A percentile compares a stretch with the other conserved stretches of the same genome.
Conservation (phyloP, 306 rosid genomes). For the Potentilla sterilis region DNA sequence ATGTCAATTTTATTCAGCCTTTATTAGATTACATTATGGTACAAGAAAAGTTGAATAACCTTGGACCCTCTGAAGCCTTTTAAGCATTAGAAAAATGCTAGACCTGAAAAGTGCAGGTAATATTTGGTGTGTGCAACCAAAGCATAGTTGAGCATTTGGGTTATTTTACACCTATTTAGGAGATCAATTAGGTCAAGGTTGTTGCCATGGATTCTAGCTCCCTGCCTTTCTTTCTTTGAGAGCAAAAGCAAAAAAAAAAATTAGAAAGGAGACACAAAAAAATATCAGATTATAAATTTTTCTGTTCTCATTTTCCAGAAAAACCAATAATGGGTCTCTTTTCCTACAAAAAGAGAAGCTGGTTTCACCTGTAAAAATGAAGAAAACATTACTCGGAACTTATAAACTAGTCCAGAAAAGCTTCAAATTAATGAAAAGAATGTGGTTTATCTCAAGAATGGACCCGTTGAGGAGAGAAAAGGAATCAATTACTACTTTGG, state of each 20-base stretch:
- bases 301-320: neutral
- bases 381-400: neutral
- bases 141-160: neutral
- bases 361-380: neutral
- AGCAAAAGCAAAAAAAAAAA: neutral
- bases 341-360: neutral
- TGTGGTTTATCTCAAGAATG: neutral
- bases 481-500: slow-evolving; percentile 41
- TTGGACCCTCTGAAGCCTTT: neutral
- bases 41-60: neutral
- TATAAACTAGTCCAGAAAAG: neutral
- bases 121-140: neutral
- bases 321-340: neutral
- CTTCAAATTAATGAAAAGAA: neutral
- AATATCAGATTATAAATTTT: neutral
- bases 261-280: neutral
- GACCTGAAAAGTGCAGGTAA: slow-evolving; percentile 14
- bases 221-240: neutral
- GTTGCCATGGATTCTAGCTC: neutral
- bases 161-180: no score
- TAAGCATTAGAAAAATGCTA: neutral
- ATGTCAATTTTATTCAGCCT: slow-evolving; percentile 4
- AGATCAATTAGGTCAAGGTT: neutral
- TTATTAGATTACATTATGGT: neutral
- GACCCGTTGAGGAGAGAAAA: slow-evolving; percentile 18